Base-by-base conservation (phyloP, 768 basidiomycete genomes). In the Russula dissimulans region DNA sequence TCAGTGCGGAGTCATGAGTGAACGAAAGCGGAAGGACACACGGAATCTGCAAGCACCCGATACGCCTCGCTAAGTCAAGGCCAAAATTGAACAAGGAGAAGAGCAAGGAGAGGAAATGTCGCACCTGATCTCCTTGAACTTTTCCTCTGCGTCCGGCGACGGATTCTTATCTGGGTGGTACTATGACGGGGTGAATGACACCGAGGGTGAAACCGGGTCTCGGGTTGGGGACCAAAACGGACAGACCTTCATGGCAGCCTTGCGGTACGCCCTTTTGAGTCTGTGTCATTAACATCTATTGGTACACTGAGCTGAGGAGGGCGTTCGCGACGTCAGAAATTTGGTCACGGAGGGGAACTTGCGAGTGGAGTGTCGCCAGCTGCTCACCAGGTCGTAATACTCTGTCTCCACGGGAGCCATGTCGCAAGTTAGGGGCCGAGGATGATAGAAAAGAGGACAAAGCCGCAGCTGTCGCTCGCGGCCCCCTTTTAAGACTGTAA, bases 161-260 rank as follows among this genome's bases (percentile, higher is more conserved):
- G 83, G 80, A 69, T 97, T 97, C 80, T 95, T 97, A 75, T 97
- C 95, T 5, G 94, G 95, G 70, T 97, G 94, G 70, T 86, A 95
- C 89, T 94, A 66, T 36, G 60, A 46, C 60, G 32, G 44, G 32
- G 22, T 17, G 57, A 18, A 4, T 18, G 39, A 26, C 17, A 34
- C 17, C 11, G 43, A 26, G 15, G 17, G 49, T 51, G 15, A 46
- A 36, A 22, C 12, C 32, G 38, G 17, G 17, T 18, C 12, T 15
- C 5, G 11, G 36, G 14, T 2, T 1, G 8, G 26, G 4, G 5
- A 15, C 3, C 36, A 31, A 47, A 18, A 41, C 3, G 55, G 39
- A 64, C 79, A 62, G 58, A 89, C 93, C 80, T 89, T 89, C 81
- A 97, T 95, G 22, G 95, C 94, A 67, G 89, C 86, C 72, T 88